Percentiles rank a stretch among this genome's conserved stretches.
These are phyloP conservation scores for Lycium barbarum DNA, from an alignment of 257 asterid species.

Conservation along the genomic window DNA sequence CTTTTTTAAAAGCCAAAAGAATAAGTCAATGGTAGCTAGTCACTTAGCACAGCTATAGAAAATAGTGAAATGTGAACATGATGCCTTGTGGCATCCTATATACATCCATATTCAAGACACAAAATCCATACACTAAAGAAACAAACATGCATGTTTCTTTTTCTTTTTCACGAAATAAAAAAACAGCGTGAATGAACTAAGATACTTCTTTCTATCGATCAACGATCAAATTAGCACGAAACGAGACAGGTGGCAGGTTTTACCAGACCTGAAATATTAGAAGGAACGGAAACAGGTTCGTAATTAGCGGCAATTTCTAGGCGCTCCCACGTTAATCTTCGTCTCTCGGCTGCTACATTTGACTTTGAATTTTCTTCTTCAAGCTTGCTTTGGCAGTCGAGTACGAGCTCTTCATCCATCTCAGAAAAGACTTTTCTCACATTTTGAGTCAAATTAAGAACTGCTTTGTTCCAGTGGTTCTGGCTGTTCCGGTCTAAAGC, in stretches of 20 bases:
- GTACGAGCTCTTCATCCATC: constrained; percentile 56
- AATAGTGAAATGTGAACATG: neutral
- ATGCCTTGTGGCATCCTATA: constrained; percentile 32
- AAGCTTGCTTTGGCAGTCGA: constrained; percentile 50
- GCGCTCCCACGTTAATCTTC: constrained; percentile 53
- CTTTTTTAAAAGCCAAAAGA: constrained; percentile 32
- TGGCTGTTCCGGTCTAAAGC: constrained; percentile 52
- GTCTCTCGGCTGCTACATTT: constrained; percentile 47
- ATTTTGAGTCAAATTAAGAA: constrained; percentile 52
- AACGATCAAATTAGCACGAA: constrained; percentile 37
- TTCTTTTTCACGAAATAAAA: neutral
- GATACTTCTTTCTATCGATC: neutral
- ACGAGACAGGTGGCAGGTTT: constrained; percentile 43
- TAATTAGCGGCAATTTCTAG: constrained; percentile 47
- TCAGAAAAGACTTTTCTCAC: constrained; percentile 47
- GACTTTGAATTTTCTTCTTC: constrained; percentile 48
- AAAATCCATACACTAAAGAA: constrained; percentile 22
- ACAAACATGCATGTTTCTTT: constrained; percentile 22
- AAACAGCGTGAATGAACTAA: neutral
- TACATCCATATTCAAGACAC: constrained; percentile 29
- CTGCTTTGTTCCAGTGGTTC: constrained; percentile 55
- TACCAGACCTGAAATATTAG: constrained; percentile 38
- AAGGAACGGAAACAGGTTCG: constrained; percentile 36
- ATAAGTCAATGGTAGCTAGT: constrained; percentile 15
- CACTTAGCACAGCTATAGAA: constrained; percentile 28